These are phyloP conservation scores for Diaporthe citri DNA, from an alignment of 2,329 filamentous ascomycete species.

Conservation along the genomic window DNA sequence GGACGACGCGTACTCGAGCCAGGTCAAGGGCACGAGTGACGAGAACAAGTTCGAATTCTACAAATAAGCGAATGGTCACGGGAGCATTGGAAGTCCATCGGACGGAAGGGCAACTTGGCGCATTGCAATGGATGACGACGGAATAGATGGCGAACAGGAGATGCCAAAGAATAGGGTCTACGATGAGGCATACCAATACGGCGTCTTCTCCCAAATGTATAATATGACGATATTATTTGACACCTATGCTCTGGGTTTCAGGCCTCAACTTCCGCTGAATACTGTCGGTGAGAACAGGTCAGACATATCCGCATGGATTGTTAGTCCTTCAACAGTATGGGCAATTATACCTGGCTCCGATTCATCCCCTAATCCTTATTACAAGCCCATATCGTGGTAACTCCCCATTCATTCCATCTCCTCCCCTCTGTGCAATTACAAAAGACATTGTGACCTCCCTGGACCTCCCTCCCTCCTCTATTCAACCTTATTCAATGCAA, in stretches of 20 bases:
- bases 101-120: not conserved
- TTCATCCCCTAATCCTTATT: not conserved
- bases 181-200: slow-evolving; percentile 5
- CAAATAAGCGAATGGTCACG: slow-evolving; percentile 66
- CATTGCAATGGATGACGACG: slow-evolving; percentile 11
- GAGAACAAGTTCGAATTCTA: slow-evolving; percentile 92
- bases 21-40: slow-evolving; percentile 84
- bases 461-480: not conserved
- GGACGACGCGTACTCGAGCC: slow-evolving; percentile 96
- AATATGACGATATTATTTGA: slow-evolving; percentile 36
- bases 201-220: slow-evolving; percentile 37
- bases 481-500: not conserved
- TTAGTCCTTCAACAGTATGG: no score
- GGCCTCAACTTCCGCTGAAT: not conserved
- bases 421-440: not conserved
- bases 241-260: not conserved
- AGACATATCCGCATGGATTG: no score
- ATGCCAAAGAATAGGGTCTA: not conserved
- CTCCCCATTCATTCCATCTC: no score
- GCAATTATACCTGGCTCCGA: not conserved
- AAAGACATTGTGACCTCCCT: not conserved
- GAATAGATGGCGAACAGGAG: slow-evolving; percentile 1
- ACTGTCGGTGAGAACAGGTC: not conserved
- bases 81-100: not conserved
- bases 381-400: not conserved